These are phyloP conservation scores for Leptoxyphium fumago DNA, from an alignment of 2,329 filamentous ascomycete genomes.

Conservation along the genomic window DNA sequence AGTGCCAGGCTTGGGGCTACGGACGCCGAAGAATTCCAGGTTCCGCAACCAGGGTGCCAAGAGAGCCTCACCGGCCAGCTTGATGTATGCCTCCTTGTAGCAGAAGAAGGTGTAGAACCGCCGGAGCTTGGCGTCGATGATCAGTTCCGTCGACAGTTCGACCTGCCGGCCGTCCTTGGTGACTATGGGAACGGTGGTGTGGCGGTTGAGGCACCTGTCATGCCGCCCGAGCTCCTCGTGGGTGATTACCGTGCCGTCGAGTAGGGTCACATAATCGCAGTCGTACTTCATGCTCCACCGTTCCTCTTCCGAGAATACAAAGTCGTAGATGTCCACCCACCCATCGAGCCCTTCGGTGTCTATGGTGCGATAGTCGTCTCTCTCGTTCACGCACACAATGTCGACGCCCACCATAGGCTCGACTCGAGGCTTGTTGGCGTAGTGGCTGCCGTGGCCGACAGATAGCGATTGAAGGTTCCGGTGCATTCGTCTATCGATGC, in stretches of 20 bases:
- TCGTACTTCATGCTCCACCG: slow-evolving; percentile 46
- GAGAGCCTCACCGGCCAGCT: slow-evolving; percentile 67
- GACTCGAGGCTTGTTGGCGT: slow-evolving; percentile 5
- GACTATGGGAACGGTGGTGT: slow-evolving; percentile 24
- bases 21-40: slow-evolving; percentile 52
- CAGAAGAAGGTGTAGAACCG: slow-evolving; percentile 69
- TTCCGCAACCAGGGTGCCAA: slow-evolving; percentile 57
- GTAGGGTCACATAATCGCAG: slow-evolving; percentile 27
- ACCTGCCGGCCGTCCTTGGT: slow-evolving; percentile 21
- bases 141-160: slow-evolving; percentile 26
- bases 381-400: slow-evolving; percentile 60
- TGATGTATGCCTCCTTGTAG: slow-evolving; percentile 67
- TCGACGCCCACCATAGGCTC: slow-evolving; percentile 51
- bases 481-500: slow-evolving; percentile 23
- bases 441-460: not conserved
- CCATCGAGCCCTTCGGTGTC: slow-evolving; percentile 47
- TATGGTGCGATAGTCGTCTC: slow-evolving; percentile 44
- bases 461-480: not conserved
- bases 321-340: slow-evolving; percentile 58
- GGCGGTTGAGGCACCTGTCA: slow-evolving; percentile 26
- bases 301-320: slow-evolving; percentile 53
- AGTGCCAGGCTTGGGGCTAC: slow-evolving; percentile 35
- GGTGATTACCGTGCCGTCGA: slow-evolving; percentile 28
- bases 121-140: slow-evolving; percentile 49
- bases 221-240: slow-evolving; percentile 27